These are phyloP conservation scores for Cladosporium sp. DNA, from an alignment of 2,329 filamentous ascomycete species.

Conservation along the genomic window DNA sequence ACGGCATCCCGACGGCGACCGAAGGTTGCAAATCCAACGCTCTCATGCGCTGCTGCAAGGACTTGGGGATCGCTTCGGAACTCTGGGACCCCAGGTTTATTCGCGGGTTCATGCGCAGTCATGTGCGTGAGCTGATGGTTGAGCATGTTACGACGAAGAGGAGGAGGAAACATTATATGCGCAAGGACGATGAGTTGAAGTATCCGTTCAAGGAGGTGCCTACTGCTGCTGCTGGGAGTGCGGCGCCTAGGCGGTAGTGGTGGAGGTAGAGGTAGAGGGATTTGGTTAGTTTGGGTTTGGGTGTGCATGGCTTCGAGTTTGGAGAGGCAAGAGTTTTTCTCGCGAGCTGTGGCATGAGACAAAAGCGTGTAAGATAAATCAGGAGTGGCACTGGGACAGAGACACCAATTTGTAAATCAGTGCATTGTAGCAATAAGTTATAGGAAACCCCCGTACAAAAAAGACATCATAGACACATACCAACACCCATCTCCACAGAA, in stretches of 20 bases:
- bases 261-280: not conserved
- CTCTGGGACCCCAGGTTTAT: constrained; percentile 95
- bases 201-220: constrained; percentile 56
- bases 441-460: too few species aligned
- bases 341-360: too few species aligned
- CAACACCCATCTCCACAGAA: too few species aligned
- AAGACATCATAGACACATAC: too few species aligned
- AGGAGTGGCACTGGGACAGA: too few species aligned
- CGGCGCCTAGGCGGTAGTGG: not conserved
- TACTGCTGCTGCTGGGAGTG: not conserved
- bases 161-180: constrained; percentile 79
- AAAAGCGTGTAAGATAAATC: too few species aligned
- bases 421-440: too few species aligned
- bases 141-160: constrained; percentile 85
- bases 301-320: too few species aligned
- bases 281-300: too few species aligned
- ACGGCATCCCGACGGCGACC: constrained; percentile 86
- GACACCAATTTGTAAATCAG: too few species aligned
- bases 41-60: constrained; percentile 97
- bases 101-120: constrained; percentile 68
- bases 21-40: constrained; percentile 98
- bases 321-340: too few species aligned
- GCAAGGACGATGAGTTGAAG: constrained; percentile 72
- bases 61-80: constrained; percentile 88
- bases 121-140: constrained; percentile 78